Evolutionary conservation across 2,329 filamentous ascomycete species (phyloP).

Genomic region (Trichophyton verrucosum): DNA sequence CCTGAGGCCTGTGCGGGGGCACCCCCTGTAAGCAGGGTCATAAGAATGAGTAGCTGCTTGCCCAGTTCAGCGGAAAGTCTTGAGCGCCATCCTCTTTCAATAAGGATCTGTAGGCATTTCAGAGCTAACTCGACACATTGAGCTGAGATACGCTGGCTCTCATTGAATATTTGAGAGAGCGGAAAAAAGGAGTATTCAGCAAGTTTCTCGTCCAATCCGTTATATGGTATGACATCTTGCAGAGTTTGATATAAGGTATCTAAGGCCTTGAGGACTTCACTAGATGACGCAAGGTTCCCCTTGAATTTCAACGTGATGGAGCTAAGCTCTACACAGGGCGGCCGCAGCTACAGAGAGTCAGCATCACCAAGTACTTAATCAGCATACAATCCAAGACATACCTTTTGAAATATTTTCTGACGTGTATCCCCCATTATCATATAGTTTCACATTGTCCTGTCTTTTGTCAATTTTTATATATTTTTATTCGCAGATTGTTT

Average conservation of each 20-base stretch:
- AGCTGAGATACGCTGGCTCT: constrained; percentile 58
- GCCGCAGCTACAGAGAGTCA: constrained; percentile 38
- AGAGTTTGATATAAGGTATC: constrained; percentile 32
- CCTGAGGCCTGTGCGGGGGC: constrained; percentile 42
- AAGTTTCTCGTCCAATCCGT: constrained; percentile 60
- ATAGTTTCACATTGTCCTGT: background rate
- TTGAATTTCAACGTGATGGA: constrained; percentile 42
- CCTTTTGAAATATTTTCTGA: constrained; percentile 33
- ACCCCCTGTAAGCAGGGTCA: constrained; percentile 69
- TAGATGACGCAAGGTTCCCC: constrained; percentile 32
- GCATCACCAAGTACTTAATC: constrained; percentile 6
- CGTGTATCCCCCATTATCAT: constrained; percentile 20
- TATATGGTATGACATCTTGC: constrained; percentile 28
- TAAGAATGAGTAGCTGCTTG: constrained; percentile 72
- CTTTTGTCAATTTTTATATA: too few relatives aligned
- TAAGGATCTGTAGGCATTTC: constrained; percentile 59
- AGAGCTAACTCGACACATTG: constrained; percentile 60
- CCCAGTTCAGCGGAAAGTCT: constrained; percentile 59
- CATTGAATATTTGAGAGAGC: constrained; percentile 70
- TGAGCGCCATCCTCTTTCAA: constrained; percentile 66
- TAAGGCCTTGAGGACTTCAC: constrained; percentile 39
- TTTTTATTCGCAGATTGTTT: too few relatives aligned
- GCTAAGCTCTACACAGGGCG: constrained; percentile 46
- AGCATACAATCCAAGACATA: constrained; percentile 14
- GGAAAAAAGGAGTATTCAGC: constrained; percentile 95